phyloP scores from a whole-genome alignment of 768 basidiomycete genomes.

The Lenzites betulinus region DNA sequence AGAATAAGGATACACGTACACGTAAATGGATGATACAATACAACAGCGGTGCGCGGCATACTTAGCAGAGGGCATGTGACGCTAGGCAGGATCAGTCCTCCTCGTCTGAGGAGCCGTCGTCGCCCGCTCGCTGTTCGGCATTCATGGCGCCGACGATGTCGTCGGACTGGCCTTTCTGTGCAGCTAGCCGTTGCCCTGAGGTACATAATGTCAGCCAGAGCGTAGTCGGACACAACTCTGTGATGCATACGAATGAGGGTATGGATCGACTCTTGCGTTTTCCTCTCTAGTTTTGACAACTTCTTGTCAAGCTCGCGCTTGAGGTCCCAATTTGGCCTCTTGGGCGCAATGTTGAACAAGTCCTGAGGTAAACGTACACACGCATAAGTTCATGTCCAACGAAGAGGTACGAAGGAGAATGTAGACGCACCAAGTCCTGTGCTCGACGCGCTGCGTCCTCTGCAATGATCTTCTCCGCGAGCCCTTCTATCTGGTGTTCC shows the following conservation, averaged over 20 bases:
- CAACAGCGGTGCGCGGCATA: slow-evolving; percentile 14
- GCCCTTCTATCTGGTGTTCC: slow-evolving; percentile 79
- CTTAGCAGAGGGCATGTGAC: slow-evolving; percentile 8
- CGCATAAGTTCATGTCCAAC: not conserved
- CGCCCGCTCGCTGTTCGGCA: slow-evolving; percentile 63
- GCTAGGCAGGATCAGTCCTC: slow-evolving; percentile 46
- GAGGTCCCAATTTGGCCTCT: slow-evolving; percentile 94
- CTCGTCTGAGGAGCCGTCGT: slow-evolving; percentile 59
- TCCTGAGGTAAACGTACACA: slow-evolving; percentile 53
- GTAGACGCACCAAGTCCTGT: slow-evolving; percentile 77
- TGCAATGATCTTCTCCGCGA: slow-evolving; percentile 81
- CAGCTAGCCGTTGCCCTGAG: slow-evolving; percentile 75
- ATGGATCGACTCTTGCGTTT: slow-evolving; percentile 91
- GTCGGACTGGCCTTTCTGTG: slow-evolving; percentile 77
- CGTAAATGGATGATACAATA: slow-evolving; percentile 18
- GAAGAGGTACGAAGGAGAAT: not conserved
- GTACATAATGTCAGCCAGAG: not conserved
- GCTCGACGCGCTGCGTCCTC: slow-evolving; percentile 85
- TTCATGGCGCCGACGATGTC: slow-evolving; percentile 85
- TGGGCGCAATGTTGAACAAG: slow-evolving; percentile 96
- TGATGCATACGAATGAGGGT: slow-evolving; percentile 79
- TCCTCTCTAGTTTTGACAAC: slow-evolving; percentile 82
- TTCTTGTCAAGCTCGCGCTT: slow-evolving; percentile 94
- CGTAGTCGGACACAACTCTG: not conserved
- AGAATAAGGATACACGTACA: slow-evolving; percentile 22